Conservation (phyloP, 352 stramenopile genomes). For the Globisporangium ultimum region DNA sequence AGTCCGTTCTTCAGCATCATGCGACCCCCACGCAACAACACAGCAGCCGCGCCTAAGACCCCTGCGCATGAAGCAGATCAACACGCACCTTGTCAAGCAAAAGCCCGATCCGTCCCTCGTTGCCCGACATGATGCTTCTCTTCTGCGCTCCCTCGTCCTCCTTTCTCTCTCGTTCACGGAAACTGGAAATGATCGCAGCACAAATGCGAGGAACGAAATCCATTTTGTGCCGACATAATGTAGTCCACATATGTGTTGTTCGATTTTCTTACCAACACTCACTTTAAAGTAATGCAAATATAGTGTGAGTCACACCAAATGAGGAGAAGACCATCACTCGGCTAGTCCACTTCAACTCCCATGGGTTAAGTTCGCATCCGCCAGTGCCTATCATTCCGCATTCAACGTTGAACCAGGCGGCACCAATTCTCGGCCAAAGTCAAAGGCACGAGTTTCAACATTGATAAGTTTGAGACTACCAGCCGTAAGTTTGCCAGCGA, state of each 20-base stretch:
- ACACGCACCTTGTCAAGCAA: conserved; percentile 73
- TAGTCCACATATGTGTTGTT: too few species aligned
- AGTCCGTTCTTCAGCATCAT: background rate
- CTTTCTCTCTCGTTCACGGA: background rate
- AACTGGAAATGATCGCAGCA: conserved; percentile 6
- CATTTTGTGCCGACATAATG: background rate
- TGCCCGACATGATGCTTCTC: conserved; percentile 40
- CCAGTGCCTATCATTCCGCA: too few species aligned
- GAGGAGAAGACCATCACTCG: background rate
- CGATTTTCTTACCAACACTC: background rate
- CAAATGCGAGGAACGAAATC: background rate
- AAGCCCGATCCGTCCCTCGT: conserved; percentile 76
- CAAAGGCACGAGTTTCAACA: too few species aligned
- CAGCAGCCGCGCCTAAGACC: background rate
- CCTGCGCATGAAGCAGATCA: background rate
- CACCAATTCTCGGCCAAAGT: too few species aligned
- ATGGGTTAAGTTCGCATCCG: background rate
- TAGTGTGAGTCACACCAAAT: background rate
- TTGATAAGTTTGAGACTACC: too few species aligned
- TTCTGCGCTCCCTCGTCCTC: background rate
- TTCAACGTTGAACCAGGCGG: too few species aligned
- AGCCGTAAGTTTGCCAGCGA: too few species aligned
- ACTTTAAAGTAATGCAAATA: background rate
- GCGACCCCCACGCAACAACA: background rate
- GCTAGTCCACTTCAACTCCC: conserved; percentile 2